Evolutionary conservation across 805 yeast genomes (phyloP), one percentile per base, ranked within the genome.

Genomic region (Zygosaccharomyces bailii): DNA sequence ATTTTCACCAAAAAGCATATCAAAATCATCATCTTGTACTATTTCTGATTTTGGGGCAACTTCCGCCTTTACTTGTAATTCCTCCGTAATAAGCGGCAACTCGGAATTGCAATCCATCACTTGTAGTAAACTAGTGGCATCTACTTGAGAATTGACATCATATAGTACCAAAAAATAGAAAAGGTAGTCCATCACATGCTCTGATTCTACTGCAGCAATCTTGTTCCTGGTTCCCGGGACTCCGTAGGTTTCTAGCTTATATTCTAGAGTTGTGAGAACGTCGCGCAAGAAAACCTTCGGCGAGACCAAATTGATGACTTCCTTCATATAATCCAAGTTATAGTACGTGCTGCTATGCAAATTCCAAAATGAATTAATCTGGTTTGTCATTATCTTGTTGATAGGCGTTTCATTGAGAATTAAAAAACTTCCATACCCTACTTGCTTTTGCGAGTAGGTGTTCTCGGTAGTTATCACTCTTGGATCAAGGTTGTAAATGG

Each of bases 311-410:
- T 53, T 35, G n/a, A 63, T 55, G 8, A 64, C 47, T 23, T 57
- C 59, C 13, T 49, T 44, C 39, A 64, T 35, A 41, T 60, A 64
- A 43, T 64, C 68, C 19, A 60, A 42, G 38, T 64, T 64, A 38
- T 60, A 64, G 45, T 60, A 64, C 2, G 67, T 63, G 46, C 68
- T 63, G 29, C 68, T 64, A 40, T 64, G 68, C 37, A 64, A 43
- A 48, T 58, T 63, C 68, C 68, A 63, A 38, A 64, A 64, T 9
- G 66, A 62, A 37, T 62, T 64, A 16, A 60, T 57, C 50, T 64
- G 68, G 34, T 63, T 64, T 3, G 62, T 50, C 55, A 64, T 50
- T 8, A 64, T 60, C 33, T 60, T 61, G 43, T 61, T 57, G 10
- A 63, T 52, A 8, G 67, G 61, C 27, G 50, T 53, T 25, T 64